Conservation (phyloP, 345 rosid genomes). For the Pistacia integerrima region DNA sequence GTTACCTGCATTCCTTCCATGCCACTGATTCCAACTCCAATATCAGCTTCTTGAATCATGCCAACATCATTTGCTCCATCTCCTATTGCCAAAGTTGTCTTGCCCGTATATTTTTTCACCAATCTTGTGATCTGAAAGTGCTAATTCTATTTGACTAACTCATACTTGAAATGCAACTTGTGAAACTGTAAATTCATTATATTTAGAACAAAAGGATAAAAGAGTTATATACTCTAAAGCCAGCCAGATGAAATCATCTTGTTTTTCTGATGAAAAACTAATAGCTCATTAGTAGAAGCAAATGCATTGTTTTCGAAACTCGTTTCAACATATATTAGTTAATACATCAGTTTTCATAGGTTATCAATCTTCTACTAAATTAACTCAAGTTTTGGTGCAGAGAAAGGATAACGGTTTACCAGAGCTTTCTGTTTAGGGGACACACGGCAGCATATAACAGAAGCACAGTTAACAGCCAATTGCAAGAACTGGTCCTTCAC, state of each 20-base stretch:
- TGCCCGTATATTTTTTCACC: conserved; percentile 72
- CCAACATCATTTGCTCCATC: conserved; percentile 92
- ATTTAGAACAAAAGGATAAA: neutral
- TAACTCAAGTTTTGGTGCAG: neutral
- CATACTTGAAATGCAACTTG: neutral
- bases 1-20: conserved; percentile 91
- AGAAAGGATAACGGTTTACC: conserved; percentile 34
- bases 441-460: conserved; percentile 85
- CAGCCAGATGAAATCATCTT: no score
- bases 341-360: neutral
- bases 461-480: conserved; percentile 77
- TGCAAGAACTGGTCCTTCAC: conserved; percentile 64
- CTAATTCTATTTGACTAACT: neutral
- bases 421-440: conserved; percentile 87
- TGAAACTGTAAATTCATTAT: neutral
- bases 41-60: conserved; percentile 96
- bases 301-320: neutral
- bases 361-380: neutral
- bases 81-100: conserved; percentile 73
- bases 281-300: no score
- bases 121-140: conserved; percentile 59
- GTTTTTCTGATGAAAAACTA: neutral
- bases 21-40: conserved; percentile 88
- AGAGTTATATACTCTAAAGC: no score
- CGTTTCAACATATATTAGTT: no score